Evolutionary conservation across 257 asterid genomes (phyloP).

Genomic region (Jaltomata sinuosa): DNA sequence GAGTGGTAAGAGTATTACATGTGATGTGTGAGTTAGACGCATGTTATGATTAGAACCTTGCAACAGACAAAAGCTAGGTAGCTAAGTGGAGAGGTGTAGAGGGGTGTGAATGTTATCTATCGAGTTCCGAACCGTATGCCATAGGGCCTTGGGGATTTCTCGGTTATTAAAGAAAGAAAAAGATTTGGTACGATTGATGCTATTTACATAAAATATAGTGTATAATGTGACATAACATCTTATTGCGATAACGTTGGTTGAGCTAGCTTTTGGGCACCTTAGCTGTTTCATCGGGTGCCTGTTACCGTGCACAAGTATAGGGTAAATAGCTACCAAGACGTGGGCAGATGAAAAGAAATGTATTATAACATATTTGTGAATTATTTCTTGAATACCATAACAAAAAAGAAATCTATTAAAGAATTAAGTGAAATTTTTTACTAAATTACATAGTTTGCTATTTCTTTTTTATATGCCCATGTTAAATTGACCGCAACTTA

Average conservation of each 20-base stretch:
- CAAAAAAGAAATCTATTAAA: too few species aligned
- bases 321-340: neutral
- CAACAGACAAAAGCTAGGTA: neutral
- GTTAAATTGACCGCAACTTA: neutral
- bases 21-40: neutral
- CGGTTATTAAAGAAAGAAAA: neutral
- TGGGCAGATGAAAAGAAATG: neutral
- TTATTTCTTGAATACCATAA: neutral
- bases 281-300: neutral
- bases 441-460: neutral
- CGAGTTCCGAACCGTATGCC: neutral
- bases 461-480: neutral
- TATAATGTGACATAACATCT: neutral
- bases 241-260: neutral
- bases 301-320: neutral
- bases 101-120: neutral
- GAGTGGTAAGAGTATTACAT: neutral
- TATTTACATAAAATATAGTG: neutral
- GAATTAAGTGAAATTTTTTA: neutral
- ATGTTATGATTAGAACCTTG: neutral
- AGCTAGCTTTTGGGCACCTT: neutral
- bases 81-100: neutral
- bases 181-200: neutral
- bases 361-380: neutral
- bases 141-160: neutral